phyloP scores from a whole-genome alignment of 495 filamentous ascomycete species.

The Physcia stellaris region DNA sequence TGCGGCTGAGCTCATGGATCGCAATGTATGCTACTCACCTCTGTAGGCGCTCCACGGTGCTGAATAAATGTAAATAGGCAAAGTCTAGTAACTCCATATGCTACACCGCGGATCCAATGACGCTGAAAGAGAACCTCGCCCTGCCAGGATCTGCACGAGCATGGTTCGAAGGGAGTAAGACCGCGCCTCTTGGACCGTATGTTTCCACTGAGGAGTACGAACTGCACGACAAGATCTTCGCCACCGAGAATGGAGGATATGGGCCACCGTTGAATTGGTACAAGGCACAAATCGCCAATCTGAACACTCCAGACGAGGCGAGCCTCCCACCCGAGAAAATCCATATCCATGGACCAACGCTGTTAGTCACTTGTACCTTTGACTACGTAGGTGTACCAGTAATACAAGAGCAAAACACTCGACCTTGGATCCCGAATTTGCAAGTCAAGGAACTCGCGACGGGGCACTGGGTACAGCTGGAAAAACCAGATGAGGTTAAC shows the following conservation, averaged over 20 bases:
- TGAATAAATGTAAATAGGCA: constrained; percentile 7
- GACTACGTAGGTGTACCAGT: constrained; percentile 6
- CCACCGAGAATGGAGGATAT: constrained; percentile 11
- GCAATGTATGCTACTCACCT: constrained; percentile 14
- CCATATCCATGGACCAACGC: neutral
- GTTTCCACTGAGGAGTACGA: constrained; percentile 14
- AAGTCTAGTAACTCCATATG: constrained; percentile 18
- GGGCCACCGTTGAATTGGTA: constrained; percentile 21
- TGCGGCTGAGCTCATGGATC: constrained; percentile 16
- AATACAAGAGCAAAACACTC: constrained; percentile 11
- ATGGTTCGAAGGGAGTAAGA: constrained; percentile 15
- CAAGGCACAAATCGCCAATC: constrained; percentile 16
- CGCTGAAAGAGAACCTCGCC: constrained; percentile 15
- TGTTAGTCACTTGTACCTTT: constrained; percentile 3
- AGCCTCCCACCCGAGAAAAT: neutral
- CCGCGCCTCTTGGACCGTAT: constrained; percentile 12
- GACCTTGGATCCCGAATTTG: constrained; percentile 12
- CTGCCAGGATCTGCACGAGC: constrained; percentile 12
- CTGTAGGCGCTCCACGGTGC: neutral
- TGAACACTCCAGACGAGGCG: constrained; percentile 19
- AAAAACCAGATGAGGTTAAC: constrained; percentile 26
- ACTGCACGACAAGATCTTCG: constrained; percentile 18
- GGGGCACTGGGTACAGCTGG: constrained; percentile 23
- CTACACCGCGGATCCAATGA: constrained; percentile 14
- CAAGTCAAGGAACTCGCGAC: constrained; percentile 12